Evolutionary conservation across 2,329 filamentous ascomycete genomes (phyloP), one percentile per base, ranked within the genome.

Genomic region (Neophaeococcomyces mojaviensis): DNA sequence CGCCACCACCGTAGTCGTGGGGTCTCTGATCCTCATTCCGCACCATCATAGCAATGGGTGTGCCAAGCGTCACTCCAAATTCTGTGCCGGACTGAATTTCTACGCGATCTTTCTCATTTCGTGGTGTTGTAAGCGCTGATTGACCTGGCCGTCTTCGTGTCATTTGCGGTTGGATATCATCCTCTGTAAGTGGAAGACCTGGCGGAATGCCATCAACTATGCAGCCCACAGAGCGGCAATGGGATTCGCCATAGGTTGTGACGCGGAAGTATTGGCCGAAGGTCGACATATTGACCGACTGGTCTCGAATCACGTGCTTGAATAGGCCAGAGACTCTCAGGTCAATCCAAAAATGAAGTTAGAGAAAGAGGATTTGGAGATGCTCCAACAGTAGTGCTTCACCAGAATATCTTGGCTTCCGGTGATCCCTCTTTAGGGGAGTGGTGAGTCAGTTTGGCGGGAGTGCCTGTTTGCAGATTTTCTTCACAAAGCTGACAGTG

Each of bases 171-270:
- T 98, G 90, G 63, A 97, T 94, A 62, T 94, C 87, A 45, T 72
- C 74, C 68, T 95, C 89, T 52, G 79, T 84, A 65, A 97, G 80
- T 59, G 82, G 72, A 75, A 97, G 83, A 59, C 87, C 86, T 12
- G 92, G 89, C 30, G 90, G 92, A 61, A 81, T 86, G 58, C 88
- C 88, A 64, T 97, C 90, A 68, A 97, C 83, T 60, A 97, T 96
- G 72, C 87, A 94, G 62, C 88, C 89, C 60, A 97, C 88, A 26
- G 85, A 90, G 60, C 82, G 84, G 72, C 90, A 94, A 71, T 96
- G 90, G 47, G 86, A 94, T 68, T 89, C 85, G 64, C 85, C 85
- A 71, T 86, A 86, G 62, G 86, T 94, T 53, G 86, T 88, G 56
- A 94, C 86, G 58, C 77, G 77, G 69, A 92, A 92, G 66, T 82